A percentile compares a stretch with the other conserved stretches of the same genome.
Conservation (phyloP, 2,329 filamentous ascomycete genomes). For the Xylaria sp. region DNA sequence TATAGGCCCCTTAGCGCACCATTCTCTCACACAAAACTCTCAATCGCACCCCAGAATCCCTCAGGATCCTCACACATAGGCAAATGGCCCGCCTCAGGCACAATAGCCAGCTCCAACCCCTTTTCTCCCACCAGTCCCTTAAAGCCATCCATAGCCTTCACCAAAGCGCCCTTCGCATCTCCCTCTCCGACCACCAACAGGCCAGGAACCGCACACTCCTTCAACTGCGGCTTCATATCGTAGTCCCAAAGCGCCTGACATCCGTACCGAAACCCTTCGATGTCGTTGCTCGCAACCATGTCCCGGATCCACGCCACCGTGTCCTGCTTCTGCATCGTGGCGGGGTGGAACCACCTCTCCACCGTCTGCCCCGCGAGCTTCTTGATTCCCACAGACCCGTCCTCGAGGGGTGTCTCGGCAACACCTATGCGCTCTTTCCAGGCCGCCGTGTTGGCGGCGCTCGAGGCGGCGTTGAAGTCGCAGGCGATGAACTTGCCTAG, state of each 20-base stretch:
- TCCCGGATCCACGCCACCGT: conserved; percentile 68
- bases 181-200: conserved; percentile 77
- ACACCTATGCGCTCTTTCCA: conserved; percentile 82
- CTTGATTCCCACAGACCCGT: conserved; percentile 68
- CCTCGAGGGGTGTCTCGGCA: conserved; percentile 63
- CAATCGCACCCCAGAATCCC: conserved; percentile 73
- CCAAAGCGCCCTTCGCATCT: conserved; percentile 77
- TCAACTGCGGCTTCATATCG: conserved; percentile 70
- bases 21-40: conserved; percentile 62
- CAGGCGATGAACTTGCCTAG: conserved; percentile 84
- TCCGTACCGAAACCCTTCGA: conserved; percentile 75
- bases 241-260: conserved; percentile 79
- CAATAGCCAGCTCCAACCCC: conserved; percentile 69
- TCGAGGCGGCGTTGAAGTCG: conserved; percentile 82
- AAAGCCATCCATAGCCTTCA: conserved; percentile 83
- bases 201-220: conserved; percentile 65
- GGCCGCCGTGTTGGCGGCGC: conserved; percentile 77
- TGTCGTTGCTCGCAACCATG: conserved; percentile 75
- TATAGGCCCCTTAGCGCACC: background rate
- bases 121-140: conserved; percentile 64
- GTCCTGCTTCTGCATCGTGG: conserved; percentile 58
- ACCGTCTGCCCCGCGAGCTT: conserved; percentile 78
- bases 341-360: conserved; percentile 80
- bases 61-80: conserved; percentile 83
- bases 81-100: conserved; percentile 80